These are phyloP conservation scores for Dactylellina leptospora DNA, from an alignment of 2,329 filamentous ascomycete genomes.

Conservation along the genomic window DNA sequence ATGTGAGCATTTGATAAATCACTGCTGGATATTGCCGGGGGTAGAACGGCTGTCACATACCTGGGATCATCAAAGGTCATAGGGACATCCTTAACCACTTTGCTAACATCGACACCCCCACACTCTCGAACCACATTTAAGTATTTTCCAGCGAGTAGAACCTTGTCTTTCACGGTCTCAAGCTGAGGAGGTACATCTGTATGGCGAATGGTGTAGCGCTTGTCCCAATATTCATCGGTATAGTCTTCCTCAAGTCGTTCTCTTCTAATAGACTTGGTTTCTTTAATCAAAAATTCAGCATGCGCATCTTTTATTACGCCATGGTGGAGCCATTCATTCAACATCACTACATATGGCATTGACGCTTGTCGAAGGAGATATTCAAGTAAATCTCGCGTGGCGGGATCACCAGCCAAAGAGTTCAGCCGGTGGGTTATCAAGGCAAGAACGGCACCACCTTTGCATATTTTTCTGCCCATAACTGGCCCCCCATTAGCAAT, in stretches of 20 bases:
- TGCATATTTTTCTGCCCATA: conserved; percentile 89
- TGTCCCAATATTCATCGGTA: conserved; percentile 99
- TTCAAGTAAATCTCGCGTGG: conserved; percentile 81
- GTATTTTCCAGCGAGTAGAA: conserved; percentile 94
- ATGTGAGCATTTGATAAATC: no score
- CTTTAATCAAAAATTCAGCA: conserved; percentile 91
- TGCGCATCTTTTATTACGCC: conserved; percentile 95
- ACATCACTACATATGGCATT: conserved; percentile 94
- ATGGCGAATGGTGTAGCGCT: conserved; percentile 92
- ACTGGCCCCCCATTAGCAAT: conserved; percentile 76
- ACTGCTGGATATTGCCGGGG: no score
- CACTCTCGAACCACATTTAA: conserved; percentile 97
- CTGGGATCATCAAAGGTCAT: conserved; percentile 83
- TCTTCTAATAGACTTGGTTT: conserved; percentile 91
- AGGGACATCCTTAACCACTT: conserved; percentile 86
- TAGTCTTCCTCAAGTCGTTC: conserved; percentile 95
- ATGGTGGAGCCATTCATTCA: conserved; percentile 98
- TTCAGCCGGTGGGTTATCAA: conserved; percentile 84
- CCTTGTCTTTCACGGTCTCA: conserved; percentile 89
- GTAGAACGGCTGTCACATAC: no score
- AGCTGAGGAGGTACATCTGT: conserved; percentile 91
- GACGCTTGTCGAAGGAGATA: conserved; percentile 86
- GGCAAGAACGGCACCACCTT: conserved; percentile 93
- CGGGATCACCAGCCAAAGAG: conserved; percentile 91
- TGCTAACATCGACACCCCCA: conserved; percentile 91